phyloP scores from a whole-genome alignment of 176 grass and related monocot genomes.

The Phoenix dactylifera region DNA sequence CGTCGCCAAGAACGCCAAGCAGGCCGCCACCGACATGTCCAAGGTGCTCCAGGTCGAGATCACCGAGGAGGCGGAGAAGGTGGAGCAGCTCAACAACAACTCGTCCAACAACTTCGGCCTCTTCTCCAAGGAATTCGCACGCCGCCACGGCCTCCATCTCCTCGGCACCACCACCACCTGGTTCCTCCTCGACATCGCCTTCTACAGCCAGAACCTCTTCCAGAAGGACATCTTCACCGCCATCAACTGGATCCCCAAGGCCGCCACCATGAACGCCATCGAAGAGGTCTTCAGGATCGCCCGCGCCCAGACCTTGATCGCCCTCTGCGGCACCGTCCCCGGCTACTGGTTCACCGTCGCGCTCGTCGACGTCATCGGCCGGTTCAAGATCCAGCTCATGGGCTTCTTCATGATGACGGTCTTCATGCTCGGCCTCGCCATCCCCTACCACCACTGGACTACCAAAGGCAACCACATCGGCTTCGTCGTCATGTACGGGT shows the following conservation, averaged over 20 bases:
- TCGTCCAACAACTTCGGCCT: slow-evolving; percentile 21
- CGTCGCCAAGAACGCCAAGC: slow-evolving; percentile 55
- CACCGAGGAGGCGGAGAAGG: slow-evolving; percentile 21
- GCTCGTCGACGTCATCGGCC: slow-evolving; percentile 39
- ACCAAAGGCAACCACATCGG: slow-evolving; percentile 36
- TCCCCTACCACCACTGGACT: slow-evolving; percentile 46
- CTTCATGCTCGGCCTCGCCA: slow-evolving; percentile 43
- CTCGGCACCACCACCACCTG: slow-evolving; percentile 32
- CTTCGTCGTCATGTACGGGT: slow-evolving; percentile 44
- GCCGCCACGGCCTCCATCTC: slow-evolving; percentile 44
- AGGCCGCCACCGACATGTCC: slow-evolving; percentile 54
- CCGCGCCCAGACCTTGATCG: slow-evolving; percentile 63
- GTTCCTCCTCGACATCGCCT: slow-evolving; percentile 16
- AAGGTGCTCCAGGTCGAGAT: slow-evolving; percentile 52
- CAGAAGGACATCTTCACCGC: slow-evolving; percentile 21
- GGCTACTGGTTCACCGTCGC: slow-evolving; percentile 61
- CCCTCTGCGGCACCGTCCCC: slow-evolving; percentile 56
- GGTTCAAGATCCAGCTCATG: slow-evolving; percentile 36
- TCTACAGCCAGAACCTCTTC: too few species aligned
- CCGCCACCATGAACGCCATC: slow-evolving; percentile 34
- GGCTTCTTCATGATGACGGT: slow-evolving; percentile 36
- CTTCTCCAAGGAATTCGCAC: slow-evolving; percentile 34
- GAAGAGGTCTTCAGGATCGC: slow-evolving; percentile 46
- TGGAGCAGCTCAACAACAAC: not conserved
- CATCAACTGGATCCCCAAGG: slow-evolving; percentile 38